Percentiles rank a stretch among this genome's conserved stretches.
Conservation (phyloP, 1,139 yeast species). For the Protomyces inouyei region DNA sequence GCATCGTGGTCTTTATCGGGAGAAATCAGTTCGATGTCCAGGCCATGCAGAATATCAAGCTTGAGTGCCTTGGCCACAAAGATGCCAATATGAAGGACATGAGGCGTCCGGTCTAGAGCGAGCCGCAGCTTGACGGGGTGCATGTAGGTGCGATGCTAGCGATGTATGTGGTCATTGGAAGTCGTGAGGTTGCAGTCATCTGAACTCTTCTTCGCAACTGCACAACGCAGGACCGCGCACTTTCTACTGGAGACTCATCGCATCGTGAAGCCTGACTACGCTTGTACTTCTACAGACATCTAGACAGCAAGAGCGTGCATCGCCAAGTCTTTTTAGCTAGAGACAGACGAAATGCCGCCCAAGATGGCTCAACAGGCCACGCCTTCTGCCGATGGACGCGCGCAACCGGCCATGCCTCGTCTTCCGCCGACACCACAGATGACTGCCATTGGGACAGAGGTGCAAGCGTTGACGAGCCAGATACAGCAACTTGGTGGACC, state of each 20-base stretch:
- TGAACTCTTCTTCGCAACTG: too few species aligned
- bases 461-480: conserved; percentile 18
- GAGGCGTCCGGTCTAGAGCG: conserved; percentile 19
- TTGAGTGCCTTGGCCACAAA: conserved; percentile 6
- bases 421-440: not conserved
- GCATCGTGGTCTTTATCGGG: conserved; percentile 1
- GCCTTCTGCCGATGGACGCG: not conserved
- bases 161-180: too few species aligned
- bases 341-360: not conserved
- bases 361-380: conserved; percentile 1
- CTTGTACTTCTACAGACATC: too few species aligned
- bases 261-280: too few species aligned
- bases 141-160: too few species aligned
- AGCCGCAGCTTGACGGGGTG: not conserved
- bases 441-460: conserved; percentile 3
- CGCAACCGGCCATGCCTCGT: conserved; percentile 18
- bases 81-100: conserved; percentile 3
- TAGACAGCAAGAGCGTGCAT: too few species aligned
- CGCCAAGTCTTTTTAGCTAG: too few species aligned
- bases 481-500: conserved; percentile 10
- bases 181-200: too few species aligned
- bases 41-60: not conserved
- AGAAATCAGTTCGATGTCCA: not conserved
- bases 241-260: too few species aligned
- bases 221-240: too few species aligned